Evolutionary conservation across 352 stramenopile genomes (phyloP).

Genomic region (Blastocystis sp.): DNA sequence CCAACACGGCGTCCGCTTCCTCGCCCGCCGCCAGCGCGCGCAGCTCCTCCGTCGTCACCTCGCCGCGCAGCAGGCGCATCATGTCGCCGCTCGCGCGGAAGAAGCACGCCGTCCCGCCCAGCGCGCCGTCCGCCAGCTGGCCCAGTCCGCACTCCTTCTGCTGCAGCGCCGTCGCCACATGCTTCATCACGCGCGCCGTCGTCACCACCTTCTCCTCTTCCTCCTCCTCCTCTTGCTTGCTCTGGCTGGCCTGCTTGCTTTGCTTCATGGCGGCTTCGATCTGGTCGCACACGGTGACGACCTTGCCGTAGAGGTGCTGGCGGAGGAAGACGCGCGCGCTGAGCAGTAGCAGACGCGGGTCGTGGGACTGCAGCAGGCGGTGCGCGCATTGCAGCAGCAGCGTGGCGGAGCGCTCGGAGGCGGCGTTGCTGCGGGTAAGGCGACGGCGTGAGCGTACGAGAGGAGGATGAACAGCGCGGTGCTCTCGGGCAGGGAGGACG

Average conservation of each 20-base stretch:
- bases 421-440: not conserved
- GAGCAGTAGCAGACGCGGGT: not conserved
- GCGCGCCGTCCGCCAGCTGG: not conserved
- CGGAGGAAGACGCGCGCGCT: not conserved
- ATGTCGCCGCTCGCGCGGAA: not conserved
- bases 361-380: not conserved
- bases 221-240: not conserved
- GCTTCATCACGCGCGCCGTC: not conserved
- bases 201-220: not conserved
- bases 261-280: not conserved
- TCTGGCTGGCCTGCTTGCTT: not conserved
- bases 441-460: not conserved
- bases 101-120: not conserved
- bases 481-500: not conserved
- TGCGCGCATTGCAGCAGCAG: conserved; percentile 7
- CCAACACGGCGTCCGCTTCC: not conserved
- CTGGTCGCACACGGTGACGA: not conserved
- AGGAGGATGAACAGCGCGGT: not conserved
- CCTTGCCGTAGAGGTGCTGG: not conserved
- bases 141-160: not conserved
- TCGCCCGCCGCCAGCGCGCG: not conserved
- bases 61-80: not conserved
- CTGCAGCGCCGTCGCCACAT: not conserved
- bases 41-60: not conserved
- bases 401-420: not conserved